Percentiles rank a stretch among this genome's conserved stretches.
Conservation (phyloP, 345 rosid genomes). For the Cardiospermum halicacabum region DNA sequence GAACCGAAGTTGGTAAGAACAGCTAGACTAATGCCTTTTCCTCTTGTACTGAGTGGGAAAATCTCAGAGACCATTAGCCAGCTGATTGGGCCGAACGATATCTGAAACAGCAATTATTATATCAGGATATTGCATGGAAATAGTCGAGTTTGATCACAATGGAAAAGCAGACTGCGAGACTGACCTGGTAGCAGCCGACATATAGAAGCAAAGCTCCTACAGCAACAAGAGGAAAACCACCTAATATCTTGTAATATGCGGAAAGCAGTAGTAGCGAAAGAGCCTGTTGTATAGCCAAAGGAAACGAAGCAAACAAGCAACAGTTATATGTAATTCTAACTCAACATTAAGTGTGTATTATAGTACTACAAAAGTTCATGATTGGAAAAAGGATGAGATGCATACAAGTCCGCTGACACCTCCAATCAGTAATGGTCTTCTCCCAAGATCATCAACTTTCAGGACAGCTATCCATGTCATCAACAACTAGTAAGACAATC, state of each 20-base stretch:
- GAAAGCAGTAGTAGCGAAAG: constrained; percentile 76
- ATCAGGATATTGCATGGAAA: constrained; percentile 19
- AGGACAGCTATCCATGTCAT: constrained; percentile 89
- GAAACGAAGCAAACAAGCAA: constrained; percentile 12
- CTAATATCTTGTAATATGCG: constrained; percentile 77
- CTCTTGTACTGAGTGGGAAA: constrained; percentile 84
- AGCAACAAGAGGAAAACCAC: constrained; percentile 59
- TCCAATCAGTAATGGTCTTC: constrained; percentile 85
- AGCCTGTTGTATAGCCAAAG: constrained; percentile 44
- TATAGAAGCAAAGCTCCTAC: constrained; percentile 85
- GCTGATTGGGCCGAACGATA: constrained; percentile 98
- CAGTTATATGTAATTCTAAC: not conserved
- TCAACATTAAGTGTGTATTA: not conserved
- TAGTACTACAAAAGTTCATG: not conserved
- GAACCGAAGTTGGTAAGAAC: constrained; percentile 94
- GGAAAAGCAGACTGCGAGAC: constrained; percentile 15
- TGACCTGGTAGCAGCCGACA: constrained; percentile 93
- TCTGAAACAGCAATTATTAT: constrained; percentile 33
- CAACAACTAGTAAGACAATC: constrained; percentile 42
- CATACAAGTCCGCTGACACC: constrained; percentile 92
- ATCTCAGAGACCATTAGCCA: constrained; percentile 99
- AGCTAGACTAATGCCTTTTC: constrained; percentile 86
- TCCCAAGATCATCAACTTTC: constrained; percentile 87
- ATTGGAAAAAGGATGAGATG: constrained; percentile 9
- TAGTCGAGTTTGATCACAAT: not conserved